These are phyloP conservation scores for Melaleuca quinquenervia DNA, from an alignment of 345 rosid species.

Conservation along the genomic window DNA sequence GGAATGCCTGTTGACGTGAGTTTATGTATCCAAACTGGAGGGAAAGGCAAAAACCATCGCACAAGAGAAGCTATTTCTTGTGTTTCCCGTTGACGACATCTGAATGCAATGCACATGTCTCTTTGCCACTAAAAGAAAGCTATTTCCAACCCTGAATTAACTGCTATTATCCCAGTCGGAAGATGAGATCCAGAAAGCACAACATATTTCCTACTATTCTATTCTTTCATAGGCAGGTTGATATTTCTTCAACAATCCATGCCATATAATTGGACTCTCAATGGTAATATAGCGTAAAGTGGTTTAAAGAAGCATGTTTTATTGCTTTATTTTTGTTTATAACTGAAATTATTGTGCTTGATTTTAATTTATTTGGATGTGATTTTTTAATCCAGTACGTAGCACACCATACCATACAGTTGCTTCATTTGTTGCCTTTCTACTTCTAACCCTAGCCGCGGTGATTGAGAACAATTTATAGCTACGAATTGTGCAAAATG, in stretches of 20 bases:
- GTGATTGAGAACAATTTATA: neutral
- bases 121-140: neutral
- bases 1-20: neutral
- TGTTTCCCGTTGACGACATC: neutral
- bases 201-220: neutral
- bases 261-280: neutral
- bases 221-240: neutral
- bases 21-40: neutral
- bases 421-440: neutral
- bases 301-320: neutral
- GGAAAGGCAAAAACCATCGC: neutral
- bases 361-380: neutral
- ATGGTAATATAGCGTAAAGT: neutral
- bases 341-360: neutral
- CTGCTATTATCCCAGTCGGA: neutral
- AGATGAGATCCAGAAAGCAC: neutral
- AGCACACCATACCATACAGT: neutral
- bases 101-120: neutral
- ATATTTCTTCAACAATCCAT: neutral
- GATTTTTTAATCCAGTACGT: no score
- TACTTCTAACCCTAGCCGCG: neutral
- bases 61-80: neutral
- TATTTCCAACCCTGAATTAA: neutral
- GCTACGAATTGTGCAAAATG: neutral
- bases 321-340: neutral